These are phyloP conservation scores for Phytophthora nicotianae DNA, from an alignment of 352 stramenopile genomes.

Conservation along the genomic window DNA sequence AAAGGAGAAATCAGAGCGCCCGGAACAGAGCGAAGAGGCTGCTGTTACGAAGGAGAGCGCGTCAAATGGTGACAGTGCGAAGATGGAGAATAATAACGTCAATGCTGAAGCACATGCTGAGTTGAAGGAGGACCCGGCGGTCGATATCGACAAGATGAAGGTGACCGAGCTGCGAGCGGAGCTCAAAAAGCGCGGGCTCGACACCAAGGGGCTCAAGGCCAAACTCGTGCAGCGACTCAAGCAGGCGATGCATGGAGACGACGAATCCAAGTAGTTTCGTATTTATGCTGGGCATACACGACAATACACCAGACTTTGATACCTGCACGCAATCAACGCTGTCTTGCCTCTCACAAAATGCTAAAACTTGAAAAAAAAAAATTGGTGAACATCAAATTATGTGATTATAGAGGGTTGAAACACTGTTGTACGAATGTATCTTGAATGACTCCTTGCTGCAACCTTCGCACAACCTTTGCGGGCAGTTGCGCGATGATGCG, in stretches of 20 bases:
- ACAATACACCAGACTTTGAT: slow-evolving; percentile 33
- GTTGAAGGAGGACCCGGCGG: slow-evolving; percentile 17
- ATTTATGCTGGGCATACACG: slow-evolving; percentile 39
- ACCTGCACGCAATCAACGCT: too few relatives aligned
- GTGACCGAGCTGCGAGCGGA: slow-evolving; percentile 67
- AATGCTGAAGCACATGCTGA: slow-evolving; percentile 3
- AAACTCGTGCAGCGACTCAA: slow-evolving; percentile 67
- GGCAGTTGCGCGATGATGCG: slow-evolving; percentile 18
- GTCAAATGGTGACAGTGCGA: slow-evolving; percentile 2
- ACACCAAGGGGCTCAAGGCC: slow-evolving; percentile 75
- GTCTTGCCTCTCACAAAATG: too few relatives aligned
- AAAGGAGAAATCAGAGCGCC: slow-evolving; percentile 13
- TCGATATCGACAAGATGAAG: slow-evolving; percentile 54
- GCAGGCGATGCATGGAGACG: slow-evolving; percentile 43
- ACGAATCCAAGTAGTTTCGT: slow-evolving; percentile 44
- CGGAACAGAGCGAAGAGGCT: slow-evolving; percentile 13
- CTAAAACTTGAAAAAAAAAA: too few relatives aligned
- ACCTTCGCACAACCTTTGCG: slow-evolving; percentile 7
- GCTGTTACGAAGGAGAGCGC: slow-evolving; percentile 12
- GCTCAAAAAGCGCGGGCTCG: slow-evolving; percentile 73
- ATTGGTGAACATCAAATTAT: not conserved
- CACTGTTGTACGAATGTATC: too few relatives aligned
- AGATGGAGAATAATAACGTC: slow-evolving; percentile 1
- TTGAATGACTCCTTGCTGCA: not conserved
- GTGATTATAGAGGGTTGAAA: not conserved